Evolutionary conservation across 106 monocot species (phyloP), one percentile per base, ranked within the genome.

Genomic region (Narthecium ossifragum): DNA sequence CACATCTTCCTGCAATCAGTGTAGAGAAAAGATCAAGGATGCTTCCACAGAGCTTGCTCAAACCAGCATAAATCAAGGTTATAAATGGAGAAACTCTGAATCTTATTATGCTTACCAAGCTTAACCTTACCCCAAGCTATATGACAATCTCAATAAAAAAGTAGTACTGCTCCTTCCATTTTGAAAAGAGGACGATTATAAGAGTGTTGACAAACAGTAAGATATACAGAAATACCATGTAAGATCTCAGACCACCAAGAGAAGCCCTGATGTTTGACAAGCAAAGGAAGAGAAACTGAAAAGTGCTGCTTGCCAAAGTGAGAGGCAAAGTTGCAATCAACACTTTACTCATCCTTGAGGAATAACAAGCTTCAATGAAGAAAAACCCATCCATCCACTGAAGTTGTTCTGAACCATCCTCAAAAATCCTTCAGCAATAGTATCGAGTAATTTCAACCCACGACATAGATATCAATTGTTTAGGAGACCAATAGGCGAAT

Each of bases 61-160:
- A n/a, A n/a, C n/a, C n/a, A n/a, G n/a, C n/a, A n/a, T n/a, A n/a
- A n/a, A n/a, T n/a, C 34, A 46, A 51, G 9, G 13, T 30, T 34
- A 39, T 53, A 25, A 55, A 43, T 34, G 59, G n/a, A 47, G 9
- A 31, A 48, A 38, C 61, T 59, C 62, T 47, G 33, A 75, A 59
- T 11, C 51, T 54, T 52, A 39, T 68, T 31, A 67, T 65, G 58
- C 80, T 84, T 84, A 43, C 43, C 43, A 43, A 43, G n/a, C 43
- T 13, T 18, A 88, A 76, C 80, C 64, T 75, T 64, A 60, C 57
- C 72, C 32, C 48, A 69, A 72, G 68, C 24, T 51, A 62, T 69
- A 82, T 58, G 61, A 77, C 56, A 70, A 71, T 80, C 64, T 74
- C 70, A 79, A 73, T 64, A 70, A 70, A 67, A 37, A 72, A 71